These are phyloP conservation scores for Ampelomyces quisqualis DNA, from an alignment of 2,329 filamentous ascomycete species.

Conservation along the genomic window DNA sequence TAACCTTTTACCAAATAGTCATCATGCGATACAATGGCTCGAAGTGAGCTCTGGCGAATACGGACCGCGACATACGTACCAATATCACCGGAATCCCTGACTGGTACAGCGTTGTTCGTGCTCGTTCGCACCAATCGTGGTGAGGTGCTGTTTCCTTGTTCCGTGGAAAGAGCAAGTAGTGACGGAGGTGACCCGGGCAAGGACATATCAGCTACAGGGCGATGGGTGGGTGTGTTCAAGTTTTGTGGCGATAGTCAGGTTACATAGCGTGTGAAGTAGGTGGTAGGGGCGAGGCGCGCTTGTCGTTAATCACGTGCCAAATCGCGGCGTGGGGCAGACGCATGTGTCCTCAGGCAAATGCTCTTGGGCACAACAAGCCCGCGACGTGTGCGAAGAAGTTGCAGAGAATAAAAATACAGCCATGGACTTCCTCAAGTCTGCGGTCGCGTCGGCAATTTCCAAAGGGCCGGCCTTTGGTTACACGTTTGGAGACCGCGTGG, in stretches of 20 bases:
- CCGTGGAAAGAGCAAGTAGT: background rate
- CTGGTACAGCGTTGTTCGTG: background rate
- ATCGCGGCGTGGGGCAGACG: constrained; percentile 15
- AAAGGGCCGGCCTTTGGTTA: constrained; percentile 93
- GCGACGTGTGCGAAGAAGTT: background rate
- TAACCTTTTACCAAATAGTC: constrained; percentile 40
- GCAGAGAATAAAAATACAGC: constrained; percentile 2
- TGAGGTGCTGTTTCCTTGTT: background rate
- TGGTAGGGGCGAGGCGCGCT: background rate
- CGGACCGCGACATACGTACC: too few relatives aligned
- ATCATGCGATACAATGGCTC: too few relatives aligned
- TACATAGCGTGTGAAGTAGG: background rate
- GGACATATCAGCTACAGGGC: background rate
- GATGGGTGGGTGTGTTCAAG: background rate
- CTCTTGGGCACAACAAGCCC: constrained; percentile 3
- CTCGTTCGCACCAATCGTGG: background rate
- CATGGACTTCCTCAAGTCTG: constrained; percentile 99
- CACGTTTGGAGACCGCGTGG: constrained; percentile 86
- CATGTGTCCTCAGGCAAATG: constrained; percentile 18
- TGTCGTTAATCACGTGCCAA: constrained; percentile 9
- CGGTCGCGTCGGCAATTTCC: constrained; percentile 93
- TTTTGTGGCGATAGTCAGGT: too few relatives aligned
- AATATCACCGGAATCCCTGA: too few relatives aligned
- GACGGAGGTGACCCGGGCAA: background rate
- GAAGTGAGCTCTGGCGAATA: too few relatives aligned